Conservation (phyloP, 345 rosid species). For the Lumnitzera racemosa region DNA sequence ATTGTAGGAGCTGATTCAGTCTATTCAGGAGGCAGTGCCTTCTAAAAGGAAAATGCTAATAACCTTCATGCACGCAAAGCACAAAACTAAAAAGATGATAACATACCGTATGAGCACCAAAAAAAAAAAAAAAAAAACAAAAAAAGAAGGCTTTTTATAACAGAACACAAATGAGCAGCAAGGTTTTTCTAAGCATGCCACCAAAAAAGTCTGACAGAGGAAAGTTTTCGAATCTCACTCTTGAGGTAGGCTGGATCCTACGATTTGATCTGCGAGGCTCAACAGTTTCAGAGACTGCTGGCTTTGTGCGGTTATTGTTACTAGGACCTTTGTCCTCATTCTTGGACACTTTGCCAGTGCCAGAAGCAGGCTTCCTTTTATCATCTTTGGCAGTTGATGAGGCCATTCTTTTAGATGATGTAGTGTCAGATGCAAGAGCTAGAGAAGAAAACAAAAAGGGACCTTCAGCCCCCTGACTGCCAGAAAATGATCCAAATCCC, state of each 20-base stretch:
- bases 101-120: too few species aligned
- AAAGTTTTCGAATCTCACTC: conserved; percentile 35
- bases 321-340: conserved; percentile 34
- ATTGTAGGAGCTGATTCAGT: too few species aligned
- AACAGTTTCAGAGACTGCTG: conserved; percentile 22
- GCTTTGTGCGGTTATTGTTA: conserved; percentile 27
- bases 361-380: conserved; percentile 39
- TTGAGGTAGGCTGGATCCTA: conserved; percentile 81
- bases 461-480: conserved; percentile 37
- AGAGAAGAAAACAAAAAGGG: conserved; percentile 44
- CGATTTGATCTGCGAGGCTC: conserved; percentile 83
- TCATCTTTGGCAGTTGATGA: conserved; percentile 13
- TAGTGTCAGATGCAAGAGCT: conserved; percentile 24
- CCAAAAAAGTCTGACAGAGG: too few species aligned
- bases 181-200: too few species aligned
- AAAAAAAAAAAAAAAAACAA: too few species aligned
- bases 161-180: too few species aligned
- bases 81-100: too few species aligned
- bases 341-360: conserved; percentile 24
- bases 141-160: too few species aligned
- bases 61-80: too few species aligned
- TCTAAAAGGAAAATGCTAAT: too few species aligned
- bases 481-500: conserved; percentile 32
- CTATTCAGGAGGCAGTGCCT: too few species aligned
- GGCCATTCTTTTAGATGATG: background rate